phyloP scores from a whole-genome alignment of 2,329 filamentous ascomycete species.

The Fusarium camptoceras region DNA sequence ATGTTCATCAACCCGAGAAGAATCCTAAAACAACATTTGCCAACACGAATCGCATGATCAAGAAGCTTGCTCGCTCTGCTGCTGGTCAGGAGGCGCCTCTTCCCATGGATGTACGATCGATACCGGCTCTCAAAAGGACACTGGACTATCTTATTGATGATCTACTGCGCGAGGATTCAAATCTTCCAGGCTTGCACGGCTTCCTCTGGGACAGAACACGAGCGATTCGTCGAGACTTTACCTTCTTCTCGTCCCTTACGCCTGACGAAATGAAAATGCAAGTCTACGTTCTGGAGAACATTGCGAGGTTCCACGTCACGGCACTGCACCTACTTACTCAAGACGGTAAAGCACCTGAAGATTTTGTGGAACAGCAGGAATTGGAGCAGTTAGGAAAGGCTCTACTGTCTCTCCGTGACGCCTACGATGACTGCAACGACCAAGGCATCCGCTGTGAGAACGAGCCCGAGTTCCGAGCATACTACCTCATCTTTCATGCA shows the following conservation, averaged over 20 bases:
- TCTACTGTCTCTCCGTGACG: conserved; percentile 72
- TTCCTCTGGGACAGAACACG: conserved; percentile 77
- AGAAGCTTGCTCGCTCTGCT: conserved; percentile 74
- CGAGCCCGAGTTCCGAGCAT: conserved; percentile 74
- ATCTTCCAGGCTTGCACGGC: conserved; percentile 67
- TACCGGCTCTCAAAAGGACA: conserved; percentile 67
- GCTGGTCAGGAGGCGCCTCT: conserved; percentile 75
- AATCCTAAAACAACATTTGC: conserved; percentile 58
- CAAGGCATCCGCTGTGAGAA: conserved; percentile 69
- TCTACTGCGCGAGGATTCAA: conserved; percentile 65
- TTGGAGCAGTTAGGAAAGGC: conserved; percentile 75
- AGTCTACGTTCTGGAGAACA: conserved; percentile 73
- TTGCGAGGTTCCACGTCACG: conserved; percentile 74
- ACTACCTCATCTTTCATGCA: conserved; percentile 72
- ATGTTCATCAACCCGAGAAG: conserved; percentile 69
- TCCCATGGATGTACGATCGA: conserved; percentile 75
- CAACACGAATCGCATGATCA: conserved; percentile 69
- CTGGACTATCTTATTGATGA: conserved; percentile 73
- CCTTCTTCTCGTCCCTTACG: conserved; percentile 72
- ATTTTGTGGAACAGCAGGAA: conserved; percentile 75
- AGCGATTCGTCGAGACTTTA: conserved; percentile 75
- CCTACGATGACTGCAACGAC: conserved; percentile 74
- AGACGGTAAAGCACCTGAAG: conserved; percentile 65
- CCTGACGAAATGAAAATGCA: conserved; percentile 68
- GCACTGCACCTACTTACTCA: conserved; percentile 72